Base-by-base conservation (phyloP, 805 yeast species). In the Starmerella powellii region DNA sequence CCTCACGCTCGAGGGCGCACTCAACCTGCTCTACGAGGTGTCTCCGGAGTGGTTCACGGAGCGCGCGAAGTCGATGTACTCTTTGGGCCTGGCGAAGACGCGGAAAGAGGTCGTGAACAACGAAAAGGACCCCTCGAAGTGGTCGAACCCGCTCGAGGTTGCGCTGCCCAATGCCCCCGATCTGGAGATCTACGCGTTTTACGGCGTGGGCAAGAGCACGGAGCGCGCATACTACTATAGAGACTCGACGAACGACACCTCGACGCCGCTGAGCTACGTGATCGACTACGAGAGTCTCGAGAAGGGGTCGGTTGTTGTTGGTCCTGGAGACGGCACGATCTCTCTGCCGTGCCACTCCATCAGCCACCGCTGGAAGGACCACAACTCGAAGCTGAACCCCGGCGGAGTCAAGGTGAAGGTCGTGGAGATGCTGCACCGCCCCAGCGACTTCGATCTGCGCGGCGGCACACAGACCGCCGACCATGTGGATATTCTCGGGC, bases 381-480 rank as follows among this genome's bases (percentile, higher is more conserved):
- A 70, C 2, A 54, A 65, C 18, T 68, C 73, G 24, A 73, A 78
- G 43, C 67, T 74, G 52, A 91, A 91, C 58, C 98, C 98, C 2
- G 94, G 82, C 1, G 69, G 71, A 8, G 62, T 74, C 2, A 55
- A 67, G 16, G 93, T 88, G 17, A 87, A 74, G 18, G 70, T 86
- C 37, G 95, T 88, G 12, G 98, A 91, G 63, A 80, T 91, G 66
- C 72, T 74, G 54, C 95, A 91, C 56, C 93, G 87, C 57, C 98
- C 98, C 0, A 94, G 84, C 56, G 66, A 83, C 51, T 86, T 82
- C 55, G 98, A 91, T 63, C 82, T 91, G 27, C 72, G 98, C 50
- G 98, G 98, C 20, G 98, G 98, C 12, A 93, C 95, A 10, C 82
- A 81, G 58, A 88, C 96, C 1, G 96, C 97, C 1, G 98, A 91